Base-by-base conservation (phyloP, 1,139 yeast species). In the Nakaseomyces glabratus region DNA sequence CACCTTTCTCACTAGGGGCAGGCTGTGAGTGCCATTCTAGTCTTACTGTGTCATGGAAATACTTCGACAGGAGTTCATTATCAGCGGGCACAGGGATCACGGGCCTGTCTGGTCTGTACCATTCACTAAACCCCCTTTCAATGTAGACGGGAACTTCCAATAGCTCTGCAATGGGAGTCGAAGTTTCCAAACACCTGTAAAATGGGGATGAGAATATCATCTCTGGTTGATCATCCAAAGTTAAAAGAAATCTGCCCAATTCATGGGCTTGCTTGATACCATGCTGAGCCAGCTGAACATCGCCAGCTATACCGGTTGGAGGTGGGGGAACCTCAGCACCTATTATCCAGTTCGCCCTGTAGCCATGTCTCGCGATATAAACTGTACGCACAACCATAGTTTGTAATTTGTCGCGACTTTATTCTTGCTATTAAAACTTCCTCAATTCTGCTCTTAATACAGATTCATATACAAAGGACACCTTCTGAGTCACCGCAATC, bases 171-270 rank as follows among this genome's bases (percentile, higher is more conserved):
- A 75, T 62, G 2, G 88, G 84, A 31, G 71, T 68, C 4, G 81
- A 72, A 0, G 96, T 86, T 56, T 88, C 88, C 12, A 86, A 64
- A 55, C 97, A 88, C 41, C 97, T 63, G 55, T 82, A 85, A 56
- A 85, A 88, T 0, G 96, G 96, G 3, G 95, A 82, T 2, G 77
- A 65, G 47, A 80, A 63, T 19, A 82, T 69, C 35, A 76, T 62
- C 41, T 76, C 73, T 1, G 86, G 81, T 36, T 62, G 65, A 18
- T 73, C 70, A 3, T 61, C 56, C 11, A 72, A 51, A 2, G 58
- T 52, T 22, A 55, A 44, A 12, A 63, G 51, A 48, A 66, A 72
- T n/a, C 59, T 65, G 0, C 81, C 85, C 35, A 82, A 61, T 50
- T 82, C 84, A 35, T 69, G 65, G 2, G 93, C 88, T 56, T 82